phyloP scores from a whole-genome alignment of 75 land plant genomes.

The Picea glauca region DNA sequence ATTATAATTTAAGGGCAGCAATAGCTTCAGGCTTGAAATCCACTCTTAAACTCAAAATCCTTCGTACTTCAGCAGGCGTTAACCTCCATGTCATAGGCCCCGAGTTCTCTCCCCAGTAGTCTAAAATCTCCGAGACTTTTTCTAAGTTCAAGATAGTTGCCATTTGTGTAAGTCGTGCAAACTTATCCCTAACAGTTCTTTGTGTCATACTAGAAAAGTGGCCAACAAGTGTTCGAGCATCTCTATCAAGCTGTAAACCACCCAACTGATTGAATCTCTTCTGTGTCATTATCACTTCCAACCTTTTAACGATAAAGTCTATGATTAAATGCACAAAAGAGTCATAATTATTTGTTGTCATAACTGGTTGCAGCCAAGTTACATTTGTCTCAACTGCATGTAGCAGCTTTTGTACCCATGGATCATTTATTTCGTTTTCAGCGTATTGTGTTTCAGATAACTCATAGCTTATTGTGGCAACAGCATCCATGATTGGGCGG shows the following conservation, averaged over 20 bases:
- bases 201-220: constrained; percentile 93
- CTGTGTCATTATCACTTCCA: constrained; percentile 91
- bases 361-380: constrained; percentile 81
- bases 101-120: constrained; percentile 99
- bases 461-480: constrained; percentile 83
- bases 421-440: constrained; percentile 87
- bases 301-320: constrained; percentile 77
- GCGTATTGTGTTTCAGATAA: constrained; percentile 87
- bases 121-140: constrained; percentile 90
- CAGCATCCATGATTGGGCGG: constrained; percentile 73
- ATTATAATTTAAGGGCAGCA: constrained; percentile 72
- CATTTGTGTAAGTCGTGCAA: constrained; percentile 93
- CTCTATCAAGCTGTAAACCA: constrained; percentile 93
- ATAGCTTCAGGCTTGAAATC: constrained; percentile 96
- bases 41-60: constrained; percentile 71
- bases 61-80: constrained; percentile 89
- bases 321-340: constrained; percentile 76
- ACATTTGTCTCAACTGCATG: constrained; percentile 81
- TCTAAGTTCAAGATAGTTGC: constrained; percentile 93
- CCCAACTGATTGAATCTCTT: constrained; percentile 95
- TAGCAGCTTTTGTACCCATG: constrained; percentile 96
- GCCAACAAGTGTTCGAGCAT: constrained; percentile 76
- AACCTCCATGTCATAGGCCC: constrained; percentile 98
- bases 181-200: constrained; percentile 89
- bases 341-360: constrained; percentile 90